Evolutionary conservation across 225 moss, liverwort and hornwort species (phyloP), one percentile per base, ranked within the genome.

Genomic region (Neckera pumila): DNA sequence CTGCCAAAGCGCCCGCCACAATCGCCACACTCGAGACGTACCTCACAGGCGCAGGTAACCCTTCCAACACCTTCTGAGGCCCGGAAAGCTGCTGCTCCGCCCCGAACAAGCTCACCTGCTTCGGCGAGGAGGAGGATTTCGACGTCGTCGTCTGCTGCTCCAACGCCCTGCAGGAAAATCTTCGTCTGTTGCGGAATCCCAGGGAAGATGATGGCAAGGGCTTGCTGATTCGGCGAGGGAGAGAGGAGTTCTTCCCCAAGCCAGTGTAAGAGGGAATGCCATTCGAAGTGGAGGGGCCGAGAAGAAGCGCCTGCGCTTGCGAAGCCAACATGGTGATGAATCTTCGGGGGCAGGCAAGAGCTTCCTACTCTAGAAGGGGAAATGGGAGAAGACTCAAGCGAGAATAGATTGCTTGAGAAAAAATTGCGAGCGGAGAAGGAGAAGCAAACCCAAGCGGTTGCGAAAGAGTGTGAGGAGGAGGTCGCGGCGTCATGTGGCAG

Each of bases 1-100:
- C 97, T 26, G 95, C 95, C 88, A 99, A 81, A 17, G 98, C 98
- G 26, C 97, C 97, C 2, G 96, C 98, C 63, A 99, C 95, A 86
- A 99, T 94, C 27, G 88, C 95, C 42, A 93, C 94, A 82, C 95
- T 94, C 22, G 96, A 93, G 6, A 82, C 92, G 58, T 99, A 99
- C 79, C 98, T 87, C 28, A 92, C 93, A 12, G 97, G 92, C 45
- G 97, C 96, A 63, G 98, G 93, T 80, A 96, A 87, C 30, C 97
- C 96, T 88, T 97, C 96, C 87, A 99, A 87, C 80, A 97, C 88
- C 86, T 92, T 95, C 89, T 96, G 96, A 3, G 95, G 93, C 5
- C 92, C 92, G 12, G 93, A 92, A 3, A 99, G 92, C 86, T 89
- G 91, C 79, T 91, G 93, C 94, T 97, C 96, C 59, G 90, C 89